phyloP scores from a whole-genome alignment of 2,329 filamentous ascomycete species.

The Ceratocystis huliohia region DNA sequence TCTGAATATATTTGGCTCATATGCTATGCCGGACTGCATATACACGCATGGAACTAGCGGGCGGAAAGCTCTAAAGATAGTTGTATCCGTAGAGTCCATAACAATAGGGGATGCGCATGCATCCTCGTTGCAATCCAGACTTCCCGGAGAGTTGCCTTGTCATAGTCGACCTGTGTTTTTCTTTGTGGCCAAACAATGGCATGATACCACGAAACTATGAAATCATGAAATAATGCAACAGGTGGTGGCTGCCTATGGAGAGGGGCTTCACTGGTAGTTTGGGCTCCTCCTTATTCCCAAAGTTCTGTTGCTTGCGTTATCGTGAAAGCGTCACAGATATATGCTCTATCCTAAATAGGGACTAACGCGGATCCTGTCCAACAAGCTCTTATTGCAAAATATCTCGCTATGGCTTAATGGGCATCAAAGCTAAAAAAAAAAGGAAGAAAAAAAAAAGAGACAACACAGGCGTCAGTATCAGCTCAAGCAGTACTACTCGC shows the following conservation, averaged over 20 bases:
- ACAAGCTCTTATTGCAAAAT: not conserved
- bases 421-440: not conserved
- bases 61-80: not conserved
- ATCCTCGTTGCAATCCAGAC: too few relatives aligned
- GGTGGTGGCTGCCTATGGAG: not conserved
- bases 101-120: too few relatives aligned
- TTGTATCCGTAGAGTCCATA: too few relatives aligned
- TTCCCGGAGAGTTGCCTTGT: too few relatives aligned
- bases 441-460: not conserved
- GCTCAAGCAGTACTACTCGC: not conserved
- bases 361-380: not conserved
- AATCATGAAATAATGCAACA: not conserved
- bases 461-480: not conserved
- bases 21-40: not conserved
- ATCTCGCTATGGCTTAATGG: not conserved
- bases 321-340: not conserved
- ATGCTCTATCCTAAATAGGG: not conserved
- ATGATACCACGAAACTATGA: too few relatives aligned
- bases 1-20: not conserved
- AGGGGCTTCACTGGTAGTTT: not conserved
- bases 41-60: not conserved
- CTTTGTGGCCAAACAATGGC: too few relatives aligned
- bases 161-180: too few relatives aligned
- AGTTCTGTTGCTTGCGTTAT: not conserved
- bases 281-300: not conserved